Evolutionary conservation across 1,284 basidiomycete genomes (phyloP).

Genomic region (Ceratobasidium sp.): DNA sequence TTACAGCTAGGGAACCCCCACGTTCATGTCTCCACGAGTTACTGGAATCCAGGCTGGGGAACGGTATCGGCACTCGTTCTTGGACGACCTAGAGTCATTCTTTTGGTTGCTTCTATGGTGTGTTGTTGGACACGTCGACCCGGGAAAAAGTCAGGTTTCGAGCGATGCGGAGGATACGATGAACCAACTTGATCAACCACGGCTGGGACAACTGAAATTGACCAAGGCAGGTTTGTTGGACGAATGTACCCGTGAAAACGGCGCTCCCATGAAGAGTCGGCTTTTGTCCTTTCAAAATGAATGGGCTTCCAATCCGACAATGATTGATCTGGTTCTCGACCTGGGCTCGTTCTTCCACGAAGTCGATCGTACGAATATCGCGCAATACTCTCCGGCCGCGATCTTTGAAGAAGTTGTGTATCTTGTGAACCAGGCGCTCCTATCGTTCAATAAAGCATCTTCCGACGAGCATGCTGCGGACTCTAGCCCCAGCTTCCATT

Average conservation of each 20-base stretch:
- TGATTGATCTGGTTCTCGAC: background rate
- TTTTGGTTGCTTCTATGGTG: slow-evolving; percentile 18
- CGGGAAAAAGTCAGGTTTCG: background rate
- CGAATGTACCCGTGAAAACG: background rate
- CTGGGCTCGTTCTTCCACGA: background rate
- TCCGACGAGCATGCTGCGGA: background rate
- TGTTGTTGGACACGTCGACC: slow-evolving; percentile 4
- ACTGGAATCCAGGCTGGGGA: background rate
- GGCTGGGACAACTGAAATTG: no score
- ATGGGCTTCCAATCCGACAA: background rate
- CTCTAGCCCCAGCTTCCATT: no score
- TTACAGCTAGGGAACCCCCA: background rate
- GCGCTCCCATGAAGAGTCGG: background rate
- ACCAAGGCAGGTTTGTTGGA: background rate
- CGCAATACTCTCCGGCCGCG: background rate
- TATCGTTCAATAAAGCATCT: background rate
- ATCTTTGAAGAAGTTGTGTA: background rate
- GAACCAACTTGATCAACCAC: no score
- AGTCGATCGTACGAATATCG: background rate
- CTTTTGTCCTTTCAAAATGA: background rate
- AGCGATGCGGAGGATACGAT: no score
- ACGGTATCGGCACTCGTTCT: background rate
- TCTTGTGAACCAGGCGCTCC: background rate
- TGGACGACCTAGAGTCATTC: slow-evolving; percentile 15
- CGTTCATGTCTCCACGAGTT: slow-evolving; percentile 5